These are phyloP conservation scores for Arabis alpina DNA, from an alignment of 345 rosid species.

Conservation along the genomic window DNA sequence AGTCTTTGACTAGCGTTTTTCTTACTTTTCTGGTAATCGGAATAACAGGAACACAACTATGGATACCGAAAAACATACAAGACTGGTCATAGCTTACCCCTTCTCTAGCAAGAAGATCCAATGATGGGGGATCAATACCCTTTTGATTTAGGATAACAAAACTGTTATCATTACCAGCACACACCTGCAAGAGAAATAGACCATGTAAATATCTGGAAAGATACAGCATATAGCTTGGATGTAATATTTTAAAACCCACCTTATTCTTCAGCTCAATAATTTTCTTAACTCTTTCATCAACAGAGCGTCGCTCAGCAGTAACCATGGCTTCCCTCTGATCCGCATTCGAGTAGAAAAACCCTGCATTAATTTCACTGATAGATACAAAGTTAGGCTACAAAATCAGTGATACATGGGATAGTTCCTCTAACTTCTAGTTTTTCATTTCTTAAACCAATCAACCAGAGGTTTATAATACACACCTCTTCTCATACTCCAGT, in stretches of 20 bases:
- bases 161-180: conserved; percentile 75
- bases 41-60: not conserved
- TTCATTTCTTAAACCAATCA: conserved; percentile 1
- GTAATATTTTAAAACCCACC: conserved; percentile 47
- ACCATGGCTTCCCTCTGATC: conserved; percentile 99
- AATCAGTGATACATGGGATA: not conserved
- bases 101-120: conserved; percentile 93
- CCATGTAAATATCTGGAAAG: conserved; percentile 16
- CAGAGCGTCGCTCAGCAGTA: conserved; percentile 87
- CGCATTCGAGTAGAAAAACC: conserved; percentile 97
- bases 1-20: not conserved
- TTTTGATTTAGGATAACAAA: conserved; percentile 92
- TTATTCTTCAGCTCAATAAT: conserved; percentile 87
- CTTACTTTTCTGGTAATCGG: not conserved
- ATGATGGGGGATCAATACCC: conserved; percentile 98
- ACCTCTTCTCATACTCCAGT: conserved; percentile 97
- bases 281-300: conserved; percentile 83
- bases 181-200: conserved; percentile 64
- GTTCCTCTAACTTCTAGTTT: conserved; percentile 7
- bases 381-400: conserved; percentile 48
- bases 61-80: not conserved
- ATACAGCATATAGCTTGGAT: not conserved
- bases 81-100: conserved; percentile 68
- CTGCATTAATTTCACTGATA: conserved; percentile 95
- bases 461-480: not conserved